A percentile compares a stretch with the other conserved stretches of the same genome.
Conservation (phyloP, 2,329 filamentous ascomycete species). For the Elsinoe arachidis region DNA sequence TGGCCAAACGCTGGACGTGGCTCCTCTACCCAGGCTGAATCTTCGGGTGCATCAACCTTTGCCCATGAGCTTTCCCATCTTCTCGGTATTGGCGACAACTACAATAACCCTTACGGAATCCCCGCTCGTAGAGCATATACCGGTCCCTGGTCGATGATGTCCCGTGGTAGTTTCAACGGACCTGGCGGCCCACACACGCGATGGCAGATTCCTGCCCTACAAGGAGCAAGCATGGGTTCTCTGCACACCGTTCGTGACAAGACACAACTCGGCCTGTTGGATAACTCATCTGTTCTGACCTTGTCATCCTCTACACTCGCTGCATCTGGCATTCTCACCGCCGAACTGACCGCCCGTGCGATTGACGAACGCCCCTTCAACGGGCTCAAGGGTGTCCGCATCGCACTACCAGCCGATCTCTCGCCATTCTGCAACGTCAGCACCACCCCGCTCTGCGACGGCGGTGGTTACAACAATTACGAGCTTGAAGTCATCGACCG, state of each 20-base stretch:
- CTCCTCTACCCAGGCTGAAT: slow-evolving; percentile 46
- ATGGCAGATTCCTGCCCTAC: slow-evolving; percentile 44
- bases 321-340: slow-evolving; percentile 35
- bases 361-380: slow-evolving; percentile 25
- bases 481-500: slow-evolving; percentile 47
- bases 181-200: slow-evolving; percentile 46
- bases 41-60: slow-evolving; percentile 45
- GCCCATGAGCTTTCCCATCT: slow-evolving; percentile 47
- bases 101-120: slow-evolving; percentile 45
- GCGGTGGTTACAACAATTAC: slow-evolving; percentile 44
- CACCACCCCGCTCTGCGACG: slow-evolving; percentile 43
- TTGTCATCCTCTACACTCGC: slow-evolving; percentile 38
- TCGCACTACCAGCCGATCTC: slow-evolving; percentile 39
- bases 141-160: slow-evolving; percentile 47
- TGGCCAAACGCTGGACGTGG: slow-evolving; percentile 48
- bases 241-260: slow-evolving; percentile 48
- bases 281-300: slow-evolving; percentile 36
- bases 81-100: slow-evolving; percentile 47
- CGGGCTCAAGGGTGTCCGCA: slow-evolving; percentile 41
- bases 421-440: slow-evolving; percentile 37
- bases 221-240: slow-evolving; percentile 43
- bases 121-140: slow-evolving; percentile 42
- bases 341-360: slow-evolving; percentile 40
- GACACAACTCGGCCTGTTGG: slow-evolving; percentile 42
- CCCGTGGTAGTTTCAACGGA: slow-evolving; percentile 45